Evolutionary conservation across 768 basidiomycete species (phyloP).

Genomic region (Suillus plorans): DNA sequence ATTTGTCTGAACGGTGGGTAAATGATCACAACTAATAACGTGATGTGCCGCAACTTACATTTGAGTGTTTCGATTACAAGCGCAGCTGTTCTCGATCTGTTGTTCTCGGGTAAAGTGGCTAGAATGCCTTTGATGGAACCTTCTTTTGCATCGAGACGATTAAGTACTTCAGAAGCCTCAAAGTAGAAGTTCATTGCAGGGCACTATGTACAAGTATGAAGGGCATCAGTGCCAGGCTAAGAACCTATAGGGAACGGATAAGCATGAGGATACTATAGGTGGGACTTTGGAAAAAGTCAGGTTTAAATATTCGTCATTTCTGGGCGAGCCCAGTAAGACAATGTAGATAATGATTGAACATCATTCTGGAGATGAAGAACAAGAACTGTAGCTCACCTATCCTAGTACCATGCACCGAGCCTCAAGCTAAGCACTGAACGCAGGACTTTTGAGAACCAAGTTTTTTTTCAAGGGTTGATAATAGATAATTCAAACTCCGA

Average conservation of each 20-base stretch:
- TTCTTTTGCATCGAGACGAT: slow-evolving; percentile 82
- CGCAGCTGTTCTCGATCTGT: slow-evolving; percentile 76
- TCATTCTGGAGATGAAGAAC: slow-evolving; percentile 40
- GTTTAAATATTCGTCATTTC: slow-evolving; percentile 46
- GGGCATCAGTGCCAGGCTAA: slow-evolving; percentile 16
- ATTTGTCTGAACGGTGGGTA: slow-evolving; percentile 57
- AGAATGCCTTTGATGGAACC: slow-evolving; percentile 91
- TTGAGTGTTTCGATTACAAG: slow-evolving; percentile 94
- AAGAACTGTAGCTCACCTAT: slow-evolving; percentile 20
- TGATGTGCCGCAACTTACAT: slow-evolving; percentile 51
- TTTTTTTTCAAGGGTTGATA: not conserved
- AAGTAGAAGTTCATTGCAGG: slow-evolving; percentile 92
- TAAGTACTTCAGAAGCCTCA: slow-evolving; percentile 79
- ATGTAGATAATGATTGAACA: slow-evolving; percentile 83
- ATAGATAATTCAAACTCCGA: slow-evolving; percentile 32
- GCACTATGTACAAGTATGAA: slow-evolving; percentile 23
- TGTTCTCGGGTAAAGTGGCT: slow-evolving; percentile 68
- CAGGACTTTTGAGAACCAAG: not conserved
- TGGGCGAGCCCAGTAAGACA: slow-evolving; percentile 65
- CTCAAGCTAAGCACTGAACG: not conserved
- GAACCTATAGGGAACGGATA: slow-evolving; percentile 22
- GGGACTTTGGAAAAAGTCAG: slow-evolving; percentile 24
- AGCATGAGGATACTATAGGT: slow-evolving; percentile 20
- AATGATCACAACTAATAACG: not conserved
- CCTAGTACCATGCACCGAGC: not conserved